Conservation (phyloP, 345 rosid genomes). For the Rhodomyrtus tomentosa region DNA sequence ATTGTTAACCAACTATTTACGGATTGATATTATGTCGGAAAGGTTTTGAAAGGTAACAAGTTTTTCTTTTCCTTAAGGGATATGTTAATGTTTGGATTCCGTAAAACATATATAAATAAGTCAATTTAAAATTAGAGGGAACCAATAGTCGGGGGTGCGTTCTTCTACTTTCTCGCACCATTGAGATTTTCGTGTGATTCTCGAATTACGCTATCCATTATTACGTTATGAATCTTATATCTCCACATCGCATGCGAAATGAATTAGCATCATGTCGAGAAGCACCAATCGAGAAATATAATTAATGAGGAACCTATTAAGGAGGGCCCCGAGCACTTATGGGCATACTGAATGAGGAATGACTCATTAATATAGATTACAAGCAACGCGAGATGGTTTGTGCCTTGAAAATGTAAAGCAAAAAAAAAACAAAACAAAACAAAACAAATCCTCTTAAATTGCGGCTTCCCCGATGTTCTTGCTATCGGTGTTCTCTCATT, state of each 20-base stretch:
- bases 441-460: neutral
- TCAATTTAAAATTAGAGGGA: neutral
- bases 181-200: neutral
- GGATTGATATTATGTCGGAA: neutral
- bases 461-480: neutral
- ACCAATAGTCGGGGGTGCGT: fast-evolving
- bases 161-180: neutral
- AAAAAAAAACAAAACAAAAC: too few species aligned
- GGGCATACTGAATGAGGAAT: neutral
- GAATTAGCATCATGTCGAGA: neutral
- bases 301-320: neutral
- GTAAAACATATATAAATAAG: neutral
- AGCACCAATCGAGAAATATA: neutral
- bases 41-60: neutral
- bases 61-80: neutral
- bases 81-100: neutral
- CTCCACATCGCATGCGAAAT: neutral
- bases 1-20: neutral
- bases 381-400: neutral
- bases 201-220: neutral
- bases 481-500: neutral
- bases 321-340: neutral
- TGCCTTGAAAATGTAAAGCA: neutral
- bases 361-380: neutral
- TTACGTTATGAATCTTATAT: neutral